Percentiles rank a stretch among this genome's conserved stretches.
Evolutionary conservation across 164 flowering plant genomes (phyloP).

Genomic region (Brasenia schreberi): DNA sequence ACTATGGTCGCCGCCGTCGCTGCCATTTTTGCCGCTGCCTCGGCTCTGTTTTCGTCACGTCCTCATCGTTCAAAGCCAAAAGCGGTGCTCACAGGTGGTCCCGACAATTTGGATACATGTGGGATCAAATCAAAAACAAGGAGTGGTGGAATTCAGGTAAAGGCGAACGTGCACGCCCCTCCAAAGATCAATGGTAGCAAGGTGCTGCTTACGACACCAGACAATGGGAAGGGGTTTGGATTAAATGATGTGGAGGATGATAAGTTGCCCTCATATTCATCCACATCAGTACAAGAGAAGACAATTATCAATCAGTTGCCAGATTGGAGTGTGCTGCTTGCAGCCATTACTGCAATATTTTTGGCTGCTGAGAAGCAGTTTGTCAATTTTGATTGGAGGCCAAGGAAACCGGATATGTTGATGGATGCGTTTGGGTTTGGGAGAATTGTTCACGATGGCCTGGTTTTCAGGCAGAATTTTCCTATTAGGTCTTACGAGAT

Average conservation of each 20-base stretch:
- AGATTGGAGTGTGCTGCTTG: slow-evolving; percentile 98
- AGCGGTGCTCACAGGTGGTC: background rate
- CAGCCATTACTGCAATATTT: slow-evolving; percentile 84
- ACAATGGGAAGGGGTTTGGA: background rate
- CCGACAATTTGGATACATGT: background rate
- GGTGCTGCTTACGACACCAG: slow-evolving; percentile 7
- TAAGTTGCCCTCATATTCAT: slow-evolving; percentile 1
- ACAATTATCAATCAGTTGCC: slow-evolving; percentile 60
- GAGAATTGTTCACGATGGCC: slow-evolving; percentile 77
- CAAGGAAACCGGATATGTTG: slow-evolving; percentile 59
- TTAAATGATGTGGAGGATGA: background rate
- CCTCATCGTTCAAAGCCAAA: background rate
- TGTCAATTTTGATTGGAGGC: slow-evolving; percentile 96
- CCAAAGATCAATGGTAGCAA: slow-evolving; percentile 67
- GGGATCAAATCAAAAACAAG: background rate
- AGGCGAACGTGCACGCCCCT: slow-evolving; percentile 75
- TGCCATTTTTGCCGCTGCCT: background rate
- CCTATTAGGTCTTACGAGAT: slow-evolving; percentile 93
- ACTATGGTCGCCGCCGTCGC: background rate
- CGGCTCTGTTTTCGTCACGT: background rate
- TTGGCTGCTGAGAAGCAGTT: slow-evolving; percentile 97
- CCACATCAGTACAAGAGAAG: background rate
- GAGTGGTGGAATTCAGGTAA: slow-evolving; percentile 47
- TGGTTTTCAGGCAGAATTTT: slow-evolving; percentile 72
- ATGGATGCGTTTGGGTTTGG: slow-evolving; percentile 76